Conservation (phyloP, 768 basidiomycete species). For the Mycena olivaceomarginata region DNA sequence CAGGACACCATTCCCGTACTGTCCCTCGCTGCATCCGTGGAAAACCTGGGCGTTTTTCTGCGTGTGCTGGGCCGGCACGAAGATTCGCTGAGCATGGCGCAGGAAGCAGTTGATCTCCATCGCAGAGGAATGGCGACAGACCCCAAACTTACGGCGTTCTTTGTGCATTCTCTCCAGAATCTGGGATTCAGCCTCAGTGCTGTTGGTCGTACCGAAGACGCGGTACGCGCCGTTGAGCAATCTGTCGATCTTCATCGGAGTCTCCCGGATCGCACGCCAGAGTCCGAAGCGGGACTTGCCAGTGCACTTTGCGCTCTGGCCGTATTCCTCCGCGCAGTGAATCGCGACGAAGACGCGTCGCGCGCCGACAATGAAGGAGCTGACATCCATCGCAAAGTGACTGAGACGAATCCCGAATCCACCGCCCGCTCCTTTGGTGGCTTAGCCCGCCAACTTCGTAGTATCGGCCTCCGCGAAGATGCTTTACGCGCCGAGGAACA, state of each 20-base stretch:
- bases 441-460: slow-evolving; percentile 12
- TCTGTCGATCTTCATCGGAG: no score
- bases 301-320: background rate
- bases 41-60: slow-evolving; percentile 17
- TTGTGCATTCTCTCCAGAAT: background rate
- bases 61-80: slow-evolving; percentile 18
- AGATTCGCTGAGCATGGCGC: slow-evolving; percentile 15
- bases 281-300: no score
- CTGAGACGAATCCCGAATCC: slow-evolving; percentile 13
- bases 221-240: no score
- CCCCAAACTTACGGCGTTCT: background rate
- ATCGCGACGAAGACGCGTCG: background rate
- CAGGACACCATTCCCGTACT: background rate
- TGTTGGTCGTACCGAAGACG: no score
- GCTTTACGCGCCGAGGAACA: slow-evolving; percentile 9
- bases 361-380: slow-evolving; percentile 12
- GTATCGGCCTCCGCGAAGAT: slow-evolving; percentile 18
- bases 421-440: slow-evolving; percentile 5
- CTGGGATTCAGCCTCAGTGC: no score
- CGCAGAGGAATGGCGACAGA: slow-evolving; percentile 2
- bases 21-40: slow-evolving; percentile 1
- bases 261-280: no score
- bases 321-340: slow-evolving; percentile 9
- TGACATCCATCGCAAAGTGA: background rate
- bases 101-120: slow-evolving; percentile 22